phyloP scores from a whole-genome alignment of 345 rosid species.

The Noccaea caerulescens region DNA sequence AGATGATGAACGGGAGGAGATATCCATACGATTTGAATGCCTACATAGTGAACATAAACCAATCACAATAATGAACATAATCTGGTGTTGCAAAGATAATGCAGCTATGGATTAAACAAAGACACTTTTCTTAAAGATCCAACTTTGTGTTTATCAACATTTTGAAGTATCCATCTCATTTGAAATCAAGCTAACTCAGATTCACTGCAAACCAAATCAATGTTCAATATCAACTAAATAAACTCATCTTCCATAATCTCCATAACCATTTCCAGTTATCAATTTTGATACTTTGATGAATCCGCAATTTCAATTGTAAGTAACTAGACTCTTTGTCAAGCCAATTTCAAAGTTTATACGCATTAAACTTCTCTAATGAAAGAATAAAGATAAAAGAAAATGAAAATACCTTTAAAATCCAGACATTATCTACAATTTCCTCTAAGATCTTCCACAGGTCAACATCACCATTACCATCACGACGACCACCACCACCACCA shows the following conservation, averaged over 20 bases:
- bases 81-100: not conserved
- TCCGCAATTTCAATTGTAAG: not conserved
- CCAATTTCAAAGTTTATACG: not conserved
- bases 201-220: not conserved
- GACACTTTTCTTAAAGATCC: not conserved
- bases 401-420: constrained; percentile 45
- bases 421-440: constrained; percentile 44
- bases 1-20: constrained; percentile 44
- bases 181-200: constrained; percentile 7
- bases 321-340: not conserved
- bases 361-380: too few relatives aligned
- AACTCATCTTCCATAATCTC: constrained; percentile 12
- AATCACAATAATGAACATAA: constrained; percentile 6
- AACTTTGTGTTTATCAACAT: constrained; percentile 3
- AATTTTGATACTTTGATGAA: not conserved
- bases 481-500: not conserved
- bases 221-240: not conserved
- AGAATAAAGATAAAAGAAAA: too few relatives aligned
- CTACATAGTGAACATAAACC: constrained; percentile 26
- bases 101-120: constrained; percentile 5
- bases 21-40: constrained; percentile 45
- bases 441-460: constrained; percentile 43
- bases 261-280: not conserved
- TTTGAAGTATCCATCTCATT: constrained; percentile 9
- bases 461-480: not conserved